A percentile compares a stretch with the other conserved stretches of the same genome.
Evolutionary conservation across 768 basidiomycete genomes (phyloP).

Genomic region (Hypsizygus marmoreus): DNA sequence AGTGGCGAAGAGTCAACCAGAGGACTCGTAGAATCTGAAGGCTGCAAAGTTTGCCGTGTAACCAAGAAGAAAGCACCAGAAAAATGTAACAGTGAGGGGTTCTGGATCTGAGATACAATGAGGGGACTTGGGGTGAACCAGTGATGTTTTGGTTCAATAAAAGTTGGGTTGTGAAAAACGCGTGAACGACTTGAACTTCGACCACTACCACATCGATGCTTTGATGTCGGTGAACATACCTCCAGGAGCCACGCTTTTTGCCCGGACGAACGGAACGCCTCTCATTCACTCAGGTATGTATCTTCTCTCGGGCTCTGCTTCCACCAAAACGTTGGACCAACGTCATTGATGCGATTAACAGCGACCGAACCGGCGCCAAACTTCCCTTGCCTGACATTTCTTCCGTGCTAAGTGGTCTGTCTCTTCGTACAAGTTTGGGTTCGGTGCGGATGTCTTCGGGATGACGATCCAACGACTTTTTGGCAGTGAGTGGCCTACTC

Average conservation of each 20-base stretch:
- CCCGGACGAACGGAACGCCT: constrained; percentile 31
- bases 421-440: constrained; percentile 95
- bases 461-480: constrained; percentile 89
- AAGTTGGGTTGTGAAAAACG: no score
- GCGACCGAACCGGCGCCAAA: constrained; percentile 51
- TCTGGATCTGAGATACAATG: no score
- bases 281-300: constrained; percentile 41
- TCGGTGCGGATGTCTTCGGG: constrained; percentile 88
- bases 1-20: no score
- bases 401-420: constrained; percentile 93
- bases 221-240: constrained; percentile 24
- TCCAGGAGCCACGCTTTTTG: constrained; percentile 19
- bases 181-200: no score
- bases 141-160: no score
- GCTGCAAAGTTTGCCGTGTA: no score
- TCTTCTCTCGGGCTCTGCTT: background rate
- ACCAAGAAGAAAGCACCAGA: no score
- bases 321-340: background rate
- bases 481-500: constrained; percentile 90
- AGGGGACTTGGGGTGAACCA: no score
- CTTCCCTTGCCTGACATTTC: constrained; percentile 86
- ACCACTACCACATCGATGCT: no score
- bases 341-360: constrained; percentile 6
- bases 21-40: no score
- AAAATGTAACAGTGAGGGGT: no score